Conservation (phyloP, 1,284 basidiomycete genomes). For the Trametes hirsuta region DNA sequence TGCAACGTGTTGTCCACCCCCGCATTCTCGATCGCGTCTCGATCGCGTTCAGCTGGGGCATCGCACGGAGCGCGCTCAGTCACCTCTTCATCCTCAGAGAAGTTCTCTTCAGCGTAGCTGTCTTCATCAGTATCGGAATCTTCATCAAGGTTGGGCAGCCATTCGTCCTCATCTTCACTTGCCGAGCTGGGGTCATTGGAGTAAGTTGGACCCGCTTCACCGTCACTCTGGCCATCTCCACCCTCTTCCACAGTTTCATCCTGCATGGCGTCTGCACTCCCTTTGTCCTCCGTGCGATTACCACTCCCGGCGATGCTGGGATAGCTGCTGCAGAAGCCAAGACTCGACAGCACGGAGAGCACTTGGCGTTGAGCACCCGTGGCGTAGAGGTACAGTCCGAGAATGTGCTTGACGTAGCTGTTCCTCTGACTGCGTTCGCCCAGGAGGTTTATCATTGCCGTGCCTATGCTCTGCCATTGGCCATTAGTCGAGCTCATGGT, state of each 20-base stretch:
- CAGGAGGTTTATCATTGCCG: slow-evolving; percentile 15
- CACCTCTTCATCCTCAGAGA: neutral
- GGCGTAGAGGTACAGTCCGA: slow-evolving; percentile 37
- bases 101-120: neutral
- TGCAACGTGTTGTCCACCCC: neutral
- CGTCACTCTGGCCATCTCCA: neutral
- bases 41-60: neutral
- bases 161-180: no score
- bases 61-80: neutral
- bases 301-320: neutral
- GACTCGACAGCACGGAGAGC: slow-evolving; percentile 31
- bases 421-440: slow-evolving; percentile 37
- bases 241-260: neutral
- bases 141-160: neutral
- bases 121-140: neutral
- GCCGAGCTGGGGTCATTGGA: no score
- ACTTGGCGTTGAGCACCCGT: slow-evolving; percentile 35
- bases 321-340: slow-evolving; percentile 27
- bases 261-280: no score
- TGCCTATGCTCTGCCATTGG: neutral
- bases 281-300: no score
- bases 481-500: no score
- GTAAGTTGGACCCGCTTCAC: neutral
- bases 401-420: slow-evolving; percentile 29
- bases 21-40: neutral